These are phyloP conservation scores for Fusarium sp. DNA, from an alignment of 2,329 filamentous ascomycete genomes.

Conservation along the genomic window DNA sequence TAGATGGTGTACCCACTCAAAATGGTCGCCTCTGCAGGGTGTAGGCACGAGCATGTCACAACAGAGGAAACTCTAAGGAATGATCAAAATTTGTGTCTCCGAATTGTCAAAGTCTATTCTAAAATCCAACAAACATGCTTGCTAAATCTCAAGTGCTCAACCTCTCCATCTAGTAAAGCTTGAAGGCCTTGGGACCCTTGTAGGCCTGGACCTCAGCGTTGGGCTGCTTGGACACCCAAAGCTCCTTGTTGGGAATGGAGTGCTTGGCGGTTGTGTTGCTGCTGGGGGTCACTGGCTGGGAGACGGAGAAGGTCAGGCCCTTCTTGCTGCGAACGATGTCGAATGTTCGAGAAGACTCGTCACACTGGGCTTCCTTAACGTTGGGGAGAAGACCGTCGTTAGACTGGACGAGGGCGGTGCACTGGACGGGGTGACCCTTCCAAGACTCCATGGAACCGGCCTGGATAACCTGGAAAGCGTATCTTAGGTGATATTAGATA, in stretches of 20 bases:
- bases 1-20: slow-evolving; percentile 42
- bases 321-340: slow-evolving; percentile 40
- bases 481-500: slow-evolving; percentile 5
- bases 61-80: neutral
- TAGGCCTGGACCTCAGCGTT: slow-evolving; percentile 51
- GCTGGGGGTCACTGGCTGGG: slow-evolving; percentile 47
- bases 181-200: slow-evolving; percentile 44
- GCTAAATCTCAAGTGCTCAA: neutral
- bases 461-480: slow-evolving; percentile 35
- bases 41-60: no score
- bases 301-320: slow-evolving; percentile 48
- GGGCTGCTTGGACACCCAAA: neutral
- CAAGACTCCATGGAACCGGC: slow-evolving; percentile 45
- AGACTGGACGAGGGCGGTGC: slow-evolving; percentile 41
- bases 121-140: neutral
- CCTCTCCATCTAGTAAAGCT: neutral
- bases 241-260: slow-evolving; percentile 43
- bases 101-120: neutral
- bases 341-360: slow-evolving; percentile 50
- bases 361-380: slow-evolving; percentile 49
- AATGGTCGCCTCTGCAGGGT: slow-evolving; percentile 27
- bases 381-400: slow-evolving; percentile 48
- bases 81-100: neutral
- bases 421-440: slow-evolving; percentile 39
- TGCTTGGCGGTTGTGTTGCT: slow-evolving; percentile 47